Evolutionary conservation across 2,329 filamentous ascomycete genomes (phyloP), one percentile per base, ranked within the genome.

Genomic region (Aureobasidium zeae): DNA sequence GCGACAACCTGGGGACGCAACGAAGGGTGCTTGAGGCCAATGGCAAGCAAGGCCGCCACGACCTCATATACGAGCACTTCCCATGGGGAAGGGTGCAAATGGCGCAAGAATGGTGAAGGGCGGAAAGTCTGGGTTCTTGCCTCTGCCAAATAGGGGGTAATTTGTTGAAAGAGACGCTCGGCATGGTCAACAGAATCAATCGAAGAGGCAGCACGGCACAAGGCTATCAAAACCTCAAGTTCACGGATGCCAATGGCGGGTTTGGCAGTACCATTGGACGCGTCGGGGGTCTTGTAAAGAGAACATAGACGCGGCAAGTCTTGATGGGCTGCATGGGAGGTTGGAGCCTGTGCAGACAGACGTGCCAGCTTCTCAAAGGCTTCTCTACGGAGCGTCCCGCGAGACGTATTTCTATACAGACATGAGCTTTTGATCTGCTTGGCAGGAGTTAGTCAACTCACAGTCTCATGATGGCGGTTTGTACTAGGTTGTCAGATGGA

Each of bases 171-270:
- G 28, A 98, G 76, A 55, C 79, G 82, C 55, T 84, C 77, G 20
- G 87, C 88, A 57, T 83, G 82, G 48, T 85, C 77, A 30, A 69
- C 63, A 33, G 77, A 79, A 41, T 79, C 73, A 19, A 96, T 72
- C 17, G 78, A 74, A 3, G 86, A 82, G 3, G 88, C 86, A 42
- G 89, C 86, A 65, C 88, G 89, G 70, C 89, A 96, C 19, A 98
- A 72, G 31, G 91, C 86, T 19, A 96, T 68, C 19, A 98, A 73
- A 42, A 94, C 84, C 62, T 98, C 89, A 53, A 94, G 81, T 69
- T 98, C 93, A 56, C 85, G 81, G 43, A 88, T 78, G 42, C 81
- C 63, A 61, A 68, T 70, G 2, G 61, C 62, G 13, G 13, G 17
- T 21, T 44, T 31, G 22, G 38, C 37, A n/a, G 29, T 26, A 5